phyloP scores from a whole-genome alignment of 495 filamentous ascomycete genomes.

The Trichoderma parareesei region DNA sequence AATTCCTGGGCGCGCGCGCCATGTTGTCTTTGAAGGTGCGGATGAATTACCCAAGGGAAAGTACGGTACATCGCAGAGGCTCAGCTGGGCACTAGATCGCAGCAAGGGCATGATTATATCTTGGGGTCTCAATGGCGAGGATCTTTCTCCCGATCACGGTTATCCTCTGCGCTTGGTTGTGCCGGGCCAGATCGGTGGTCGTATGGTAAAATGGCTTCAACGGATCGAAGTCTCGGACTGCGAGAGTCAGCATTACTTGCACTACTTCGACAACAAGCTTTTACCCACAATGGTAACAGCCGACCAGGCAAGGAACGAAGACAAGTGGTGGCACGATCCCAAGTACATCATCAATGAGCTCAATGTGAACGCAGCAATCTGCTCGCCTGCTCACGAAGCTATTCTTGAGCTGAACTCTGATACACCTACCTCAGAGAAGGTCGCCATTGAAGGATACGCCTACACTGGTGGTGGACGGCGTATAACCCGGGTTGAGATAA shows the following conservation, averaged over 20 bases:
- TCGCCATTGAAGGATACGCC: conserved; percentile 64
- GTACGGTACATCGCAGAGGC: conserved; percentile 83
- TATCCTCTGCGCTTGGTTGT: conserved; percentile 78
- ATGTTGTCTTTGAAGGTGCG: conserved; percentile 90
- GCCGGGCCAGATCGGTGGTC: conserved; percentile 87
- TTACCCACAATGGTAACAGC: conserved; percentile 83
- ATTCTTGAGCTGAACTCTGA: conserved; percentile 43
- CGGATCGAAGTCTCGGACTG: conserved; percentile 66
- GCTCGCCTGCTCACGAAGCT: conserved; percentile 78
- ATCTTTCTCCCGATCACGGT: conserved; percentile 79
- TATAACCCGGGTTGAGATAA: conserved; percentile 76
- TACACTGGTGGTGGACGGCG: conserved; percentile 86
- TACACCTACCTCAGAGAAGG: conserved; percentile 44
- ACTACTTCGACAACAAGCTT: conserved; percentile 91
- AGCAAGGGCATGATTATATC: conserved; percentile 85
- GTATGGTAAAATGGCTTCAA: conserved; percentile 95
- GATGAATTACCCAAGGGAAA: conserved; percentile 84
- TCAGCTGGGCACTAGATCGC: conserved; percentile 82
- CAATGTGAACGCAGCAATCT: conserved; percentile 78
- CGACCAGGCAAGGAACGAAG: conserved; percentile 67
- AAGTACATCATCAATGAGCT: conserved; percentile 93
- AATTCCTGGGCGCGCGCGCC: conserved; percentile 45
- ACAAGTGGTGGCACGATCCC: conserved; percentile 82
- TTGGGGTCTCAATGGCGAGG: conserved; percentile 88
- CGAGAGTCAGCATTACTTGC: conserved; percentile 94